phyloP scores from a whole-genome alignment of 176 grass and related monocot genomes.

The Cenchrus americanus region DNA sequence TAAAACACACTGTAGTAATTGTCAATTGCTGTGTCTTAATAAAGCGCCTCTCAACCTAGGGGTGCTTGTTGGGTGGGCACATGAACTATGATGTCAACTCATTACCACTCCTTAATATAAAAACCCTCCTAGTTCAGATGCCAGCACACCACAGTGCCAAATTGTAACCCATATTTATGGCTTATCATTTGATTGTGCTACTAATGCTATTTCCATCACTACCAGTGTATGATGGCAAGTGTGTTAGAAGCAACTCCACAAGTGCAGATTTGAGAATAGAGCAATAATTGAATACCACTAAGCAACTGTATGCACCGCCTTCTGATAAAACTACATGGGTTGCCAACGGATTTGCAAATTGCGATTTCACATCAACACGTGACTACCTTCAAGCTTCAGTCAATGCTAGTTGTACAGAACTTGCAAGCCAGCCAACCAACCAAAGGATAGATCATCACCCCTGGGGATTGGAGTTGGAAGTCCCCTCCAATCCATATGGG shows the following conservation, averaged over 20 bases:
- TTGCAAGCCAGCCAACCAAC: not conserved
- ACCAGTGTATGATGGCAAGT: not conserved
- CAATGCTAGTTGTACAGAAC: not conserved
- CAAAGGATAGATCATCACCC: not conserved
- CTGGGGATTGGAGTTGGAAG: too few species aligned
- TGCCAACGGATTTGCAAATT: not conserved
- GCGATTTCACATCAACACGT: constrained; percentile 8
- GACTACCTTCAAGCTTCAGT: not conserved
- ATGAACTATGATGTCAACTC: not conserved
- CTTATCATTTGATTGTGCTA: not conserved
- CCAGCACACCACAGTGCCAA: not conserved
- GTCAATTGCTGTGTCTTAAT: not conserved
- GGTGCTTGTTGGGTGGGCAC: not conserved
- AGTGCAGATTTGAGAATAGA: not conserved
- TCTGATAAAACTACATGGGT: not conserved
- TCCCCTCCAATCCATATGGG: too few species aligned
- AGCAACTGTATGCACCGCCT: not conserved
- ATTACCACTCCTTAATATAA: not conserved
- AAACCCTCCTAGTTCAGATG: not conserved
- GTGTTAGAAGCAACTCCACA: constrained; percentile 6
- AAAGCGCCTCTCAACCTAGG: not conserved
- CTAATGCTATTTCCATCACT: not conserved
- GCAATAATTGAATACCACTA: not conserved
- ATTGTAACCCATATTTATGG: not conserved
- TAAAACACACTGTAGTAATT: not conserved